phyloP scores from a whole-genome alignment of 805 yeast species.

The Teunomyces atbi region DNA sequence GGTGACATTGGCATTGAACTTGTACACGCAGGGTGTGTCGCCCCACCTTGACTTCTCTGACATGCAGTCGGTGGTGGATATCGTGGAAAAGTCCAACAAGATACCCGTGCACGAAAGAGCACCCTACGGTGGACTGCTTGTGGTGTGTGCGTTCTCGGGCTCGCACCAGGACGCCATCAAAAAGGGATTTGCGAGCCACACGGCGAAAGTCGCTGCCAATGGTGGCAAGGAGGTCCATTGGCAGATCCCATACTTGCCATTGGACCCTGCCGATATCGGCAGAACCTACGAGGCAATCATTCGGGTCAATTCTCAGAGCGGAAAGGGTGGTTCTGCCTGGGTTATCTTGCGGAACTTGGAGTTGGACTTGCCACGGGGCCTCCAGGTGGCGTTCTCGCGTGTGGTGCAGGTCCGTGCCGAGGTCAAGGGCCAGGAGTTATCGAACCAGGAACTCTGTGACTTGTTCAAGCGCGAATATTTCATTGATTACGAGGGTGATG shows the following conservation, averaged over 20 bases:
- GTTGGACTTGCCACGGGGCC: slow-evolving; percentile 76
- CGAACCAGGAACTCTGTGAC: slow-evolving; percentile 59
- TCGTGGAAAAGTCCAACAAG: slow-evolving; percentile 77
- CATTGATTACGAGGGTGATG: slow-evolving; percentile 34
- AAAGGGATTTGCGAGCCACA: slow-evolving; percentile 64
- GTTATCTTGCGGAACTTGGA: slow-evolving; percentile 72
- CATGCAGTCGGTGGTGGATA: slow-evolving; percentile 61
- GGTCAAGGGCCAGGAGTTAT: slow-evolving; percentile 66
- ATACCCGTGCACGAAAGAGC: slow-evolving; percentile 77
- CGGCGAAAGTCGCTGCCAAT: slow-evolving; percentile 34
- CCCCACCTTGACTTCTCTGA: slow-evolving; percentile 74
- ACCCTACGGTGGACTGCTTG: slow-evolving; percentile 80
- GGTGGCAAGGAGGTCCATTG: slow-evolving; percentile 46
- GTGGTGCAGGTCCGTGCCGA: slow-evolving; percentile 73
- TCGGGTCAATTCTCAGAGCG: slow-evolving; percentile 84
- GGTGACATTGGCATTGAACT: slow-evolving; percentile 72
- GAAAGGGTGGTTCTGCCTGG: slow-evolving; percentile 92
- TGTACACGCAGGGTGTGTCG: slow-evolving; percentile 74
- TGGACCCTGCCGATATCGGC: slow-evolving; percentile 83
- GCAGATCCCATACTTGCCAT: slow-evolving; percentile 79
- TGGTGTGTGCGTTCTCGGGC: slow-evolving; percentile 80
- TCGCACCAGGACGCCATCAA: slow-evolving; percentile 90
- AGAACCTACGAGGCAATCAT: slow-evolving; percentile 91
- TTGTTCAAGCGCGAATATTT: slow-evolving; percentile 63
- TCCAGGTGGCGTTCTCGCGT: slow-evolving; percentile 73